Base-by-base conservation (phyloP, 2,329 filamentous ascomycete species). In the Verticillium nonalfalfae region DNA sequence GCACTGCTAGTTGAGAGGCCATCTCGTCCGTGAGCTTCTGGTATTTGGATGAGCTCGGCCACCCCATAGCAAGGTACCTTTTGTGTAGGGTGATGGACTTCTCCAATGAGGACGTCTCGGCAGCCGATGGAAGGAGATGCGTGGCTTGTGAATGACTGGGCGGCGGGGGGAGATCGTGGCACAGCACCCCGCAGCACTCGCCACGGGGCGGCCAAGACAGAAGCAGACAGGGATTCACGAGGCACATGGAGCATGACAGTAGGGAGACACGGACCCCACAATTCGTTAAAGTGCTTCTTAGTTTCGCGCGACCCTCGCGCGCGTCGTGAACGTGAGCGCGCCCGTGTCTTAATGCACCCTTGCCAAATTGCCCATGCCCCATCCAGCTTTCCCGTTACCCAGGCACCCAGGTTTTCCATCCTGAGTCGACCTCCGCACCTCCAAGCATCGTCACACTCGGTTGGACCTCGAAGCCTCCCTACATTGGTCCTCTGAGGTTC, bases 321-420 rank as follows among this genome's bases (percentile, higher is more conserved):
- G 66, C 66, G 66, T 67, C 62, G 36, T 62, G 63, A 62, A 66
- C 66, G 66, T 66, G 65, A 54, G 63, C 66, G 60, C 60, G 61
- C 60, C 59, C 45, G 63, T 61, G 62, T 64, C 64, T 63, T 60
- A 58, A 65, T 60, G 61, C 60, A 39, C 56, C 36, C 35, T 38
- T 58, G 56, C 45, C 21, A 50, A 50, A 50, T 50, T 50, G n/a
- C 45, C 45, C 45, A 18, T 50, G 45, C 45, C 45, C 45, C 45
- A 50, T 50, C 45, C 45, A 50, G 45, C 45, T 50, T 36, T 36
- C 45, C 45, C 45, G 45, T 50, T 50, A 50, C 45, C 45, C 45
- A 50, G 45, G 45, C 45, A 50, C 45, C 45, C 45, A 50, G 45
- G n/a, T 50, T 50, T 50, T 50, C 45, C 45, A 50, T n/a, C 45